phyloP scores from a whole-genome alignment of 2,329 filamentous ascomycete genomes.

The Fusarium sp. region DNA sequence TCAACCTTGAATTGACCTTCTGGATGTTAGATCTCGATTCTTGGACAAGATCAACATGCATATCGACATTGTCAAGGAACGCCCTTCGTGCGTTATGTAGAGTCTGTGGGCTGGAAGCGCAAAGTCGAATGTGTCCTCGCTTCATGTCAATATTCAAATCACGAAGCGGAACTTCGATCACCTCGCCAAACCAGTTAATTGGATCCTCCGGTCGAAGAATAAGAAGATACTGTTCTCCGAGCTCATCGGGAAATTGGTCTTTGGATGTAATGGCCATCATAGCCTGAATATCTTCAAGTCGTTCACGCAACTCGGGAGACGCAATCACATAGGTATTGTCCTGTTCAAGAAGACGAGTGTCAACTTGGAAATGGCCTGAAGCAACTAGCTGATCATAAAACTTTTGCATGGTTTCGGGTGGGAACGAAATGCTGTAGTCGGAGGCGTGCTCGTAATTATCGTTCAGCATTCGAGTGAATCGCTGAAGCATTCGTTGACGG shows the following conservation, averaged over 20 bases:
- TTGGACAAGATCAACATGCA: conserved; percentile 87
- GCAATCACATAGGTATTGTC: conserved; percentile 86
- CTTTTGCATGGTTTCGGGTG: conserved; percentile 74
- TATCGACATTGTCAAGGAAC: conserved; percentile 81
- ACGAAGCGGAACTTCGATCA: conserved; percentile 75
- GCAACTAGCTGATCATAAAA: conserved; percentile 84
- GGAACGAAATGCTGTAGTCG: conserved; percentile 87
- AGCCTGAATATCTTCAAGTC: conserved; percentile 83
- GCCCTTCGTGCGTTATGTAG: conserved; percentile 81
- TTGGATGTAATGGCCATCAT: conserved; percentile 78
- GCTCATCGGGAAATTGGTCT: conserved; percentile 72
- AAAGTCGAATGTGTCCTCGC: conserved; percentile 83
- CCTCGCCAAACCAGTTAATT: conserved; percentile 83
- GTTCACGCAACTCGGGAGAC: conserved; percentile 79
- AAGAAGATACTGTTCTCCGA: conserved; percentile 80
- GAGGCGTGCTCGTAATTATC: conserved; percentile 97
- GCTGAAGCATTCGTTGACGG: conserved; percentile 93
- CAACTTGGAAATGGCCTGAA: conserved; percentile 88
- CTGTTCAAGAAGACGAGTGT: conserved; percentile 74
- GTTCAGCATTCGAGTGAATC: conserved; percentile 89
- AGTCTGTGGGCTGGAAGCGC: conserved; percentile 86
- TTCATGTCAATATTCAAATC: conserved; percentile 88
- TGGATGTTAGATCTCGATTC: conserved; percentile 94
- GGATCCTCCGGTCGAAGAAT: conserved; percentile 84
- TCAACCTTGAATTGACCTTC: conserved; percentile 89